Evolutionary conservation across 129 eudicot species (phyloP), one percentile per base, ranked within the genome.

Genomic region (Chrysanthemum seticuspe): DNA sequence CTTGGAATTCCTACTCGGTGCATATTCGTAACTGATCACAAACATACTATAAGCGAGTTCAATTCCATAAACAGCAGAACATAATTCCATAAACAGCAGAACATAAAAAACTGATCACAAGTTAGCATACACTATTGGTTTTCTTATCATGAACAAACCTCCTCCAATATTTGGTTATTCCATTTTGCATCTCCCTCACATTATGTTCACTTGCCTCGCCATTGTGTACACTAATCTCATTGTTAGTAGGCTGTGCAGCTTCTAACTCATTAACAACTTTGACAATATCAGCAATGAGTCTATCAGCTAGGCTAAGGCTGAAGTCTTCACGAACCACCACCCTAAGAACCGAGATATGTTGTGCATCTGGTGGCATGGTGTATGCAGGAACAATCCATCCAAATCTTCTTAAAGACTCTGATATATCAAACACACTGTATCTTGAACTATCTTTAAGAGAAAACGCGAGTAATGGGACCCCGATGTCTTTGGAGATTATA

Each of bases 311-410:
- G 74, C 83, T 74, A 21, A 70, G 89, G 81, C 96, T 87, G 60
- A 91, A 91, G 52, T 91, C 97, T 67, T 88, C 96, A 14, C 96
- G 78, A 23, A 91, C 79, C 52, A 91, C 96, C 8, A 85, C 87
- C 3, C 93, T 77, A 10, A 91, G 85, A 47, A 88, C 86, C 0
- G 85, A 81, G 4, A 88, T 49, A 66, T 88, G 92, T 72, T 82
- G 85, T 10, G 85, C 92, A 72, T 91, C 85, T 0, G 88, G 87
- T 16, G 97, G 97, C 97, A 91, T 80, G 51, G 96, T 86, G 80
- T 91, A 91, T 23, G 96, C 96, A 4, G 92, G 97, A 52, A 86
- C 58, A 1, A 91, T 82, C 96, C 97, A 91, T 68, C 92, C 96
- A 53, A 82, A 85, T 40, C 84, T 77, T 54, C 96, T 80, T 55